Base-by-base conservation (phyloP, 345 rosid genomes). In the Brassica napus region DNA sequence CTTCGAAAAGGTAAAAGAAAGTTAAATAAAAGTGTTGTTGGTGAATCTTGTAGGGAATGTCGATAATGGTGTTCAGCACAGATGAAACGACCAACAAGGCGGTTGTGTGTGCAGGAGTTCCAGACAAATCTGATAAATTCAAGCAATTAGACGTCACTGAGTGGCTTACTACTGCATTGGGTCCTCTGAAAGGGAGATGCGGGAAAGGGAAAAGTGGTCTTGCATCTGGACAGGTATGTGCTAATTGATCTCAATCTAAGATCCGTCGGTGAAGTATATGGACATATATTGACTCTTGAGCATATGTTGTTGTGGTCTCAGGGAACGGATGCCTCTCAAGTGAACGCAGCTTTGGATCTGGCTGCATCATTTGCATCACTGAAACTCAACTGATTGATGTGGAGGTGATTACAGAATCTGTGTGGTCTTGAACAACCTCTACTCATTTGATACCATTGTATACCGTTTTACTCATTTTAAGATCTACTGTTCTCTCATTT, bases 191-290 rank as follows among this genome's bases (percentile, higher is more conserved):
- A 26, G 98, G 99, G 57, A 82, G 87, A 75, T 93, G 96, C 31
- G 99, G 98, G 16, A 93, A 86, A 87, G 98, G 99, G 63, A 95
- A 89, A 84, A 84, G 86, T 14, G 99, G 99, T 83, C 86, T 93
- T 34, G 98, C 98, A 74, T 76, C 96, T 0, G 97, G 98, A 84
- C 99, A 95, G 98, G 99, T 91, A 67, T n/a, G 65, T 61, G 21
- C 66, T 12, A 61, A 12, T 62, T 10, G 49, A 42, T 42, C 49
- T 42, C 34, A 16, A 42, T 42, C 49, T 42, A 10, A 42, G 5
- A 10, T 42, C 14, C 49, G 14, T 32, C 23, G 24, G 7, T 44
- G 52, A 69, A 11, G 4, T 42, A 42, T 42, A 42, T 37, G 2
- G 44, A 12, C 64, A 23, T 59, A 10, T 6, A 6, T 28, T 61